A percentile compares a stretch with the other conserved stretches of the same genome.
These are phyloP conservation scores for Paecilomyces formosus DNA, from an alignment of 2,329 filamentous ascomycete species.

Conservation along the genomic window DNA sequence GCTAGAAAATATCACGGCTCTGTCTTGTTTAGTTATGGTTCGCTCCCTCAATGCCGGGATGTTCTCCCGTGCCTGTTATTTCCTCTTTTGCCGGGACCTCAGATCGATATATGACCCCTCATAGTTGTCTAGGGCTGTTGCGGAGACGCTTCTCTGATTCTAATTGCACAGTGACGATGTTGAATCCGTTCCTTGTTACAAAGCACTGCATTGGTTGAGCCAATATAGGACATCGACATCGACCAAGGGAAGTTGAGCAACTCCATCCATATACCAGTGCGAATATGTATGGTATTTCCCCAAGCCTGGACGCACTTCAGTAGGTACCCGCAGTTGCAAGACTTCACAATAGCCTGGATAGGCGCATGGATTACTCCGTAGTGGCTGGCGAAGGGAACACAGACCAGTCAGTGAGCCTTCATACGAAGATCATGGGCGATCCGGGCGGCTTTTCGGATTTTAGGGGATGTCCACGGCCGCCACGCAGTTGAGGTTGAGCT, in stretches of 20 bases:
- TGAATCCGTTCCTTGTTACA: not conserved
- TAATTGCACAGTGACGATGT: not conserved
- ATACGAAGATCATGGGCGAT: not conserved
- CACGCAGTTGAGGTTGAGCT: not conserved
- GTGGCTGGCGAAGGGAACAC: not conserved
- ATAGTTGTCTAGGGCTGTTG: not conserved
- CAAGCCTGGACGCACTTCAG: not conserved
- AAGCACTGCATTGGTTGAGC: not conserved
- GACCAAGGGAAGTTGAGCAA: not conserved
- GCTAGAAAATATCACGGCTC: not conserved
- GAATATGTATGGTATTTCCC: not conserved
- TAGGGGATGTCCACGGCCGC: not conserved
- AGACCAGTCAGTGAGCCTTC: not conserved
- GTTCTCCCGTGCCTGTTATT: not conserved
- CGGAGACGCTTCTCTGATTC: not conserved
- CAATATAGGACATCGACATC: not conserved
- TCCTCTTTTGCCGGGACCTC: not conserved
- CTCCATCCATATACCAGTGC: not conserved
- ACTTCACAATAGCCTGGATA: not conserved
- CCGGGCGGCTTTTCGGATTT: not conserved
- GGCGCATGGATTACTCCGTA: not conserved
- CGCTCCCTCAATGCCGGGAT: not conserved
- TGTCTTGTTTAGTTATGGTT: not conserved
- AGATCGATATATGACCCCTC: not conserved
- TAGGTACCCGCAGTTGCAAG: not conserved